Conservation (phyloP, 2,329 filamentous ascomycete species). For the Thermoascus crustaceus region DNA sequence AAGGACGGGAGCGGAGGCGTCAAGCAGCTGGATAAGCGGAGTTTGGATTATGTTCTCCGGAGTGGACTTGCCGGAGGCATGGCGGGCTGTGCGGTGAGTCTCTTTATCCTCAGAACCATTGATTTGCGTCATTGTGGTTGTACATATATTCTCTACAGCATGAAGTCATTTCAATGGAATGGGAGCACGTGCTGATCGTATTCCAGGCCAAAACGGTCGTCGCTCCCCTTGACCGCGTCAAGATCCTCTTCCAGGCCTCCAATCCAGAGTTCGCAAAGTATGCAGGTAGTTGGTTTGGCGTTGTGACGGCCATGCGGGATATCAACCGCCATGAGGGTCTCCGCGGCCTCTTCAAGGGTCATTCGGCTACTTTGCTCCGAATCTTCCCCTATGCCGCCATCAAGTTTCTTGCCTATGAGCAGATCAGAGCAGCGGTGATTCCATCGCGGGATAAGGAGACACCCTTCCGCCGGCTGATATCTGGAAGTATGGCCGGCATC, state of each 20-base stretch:
- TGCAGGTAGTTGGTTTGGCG: slow-evolving; percentile 76
- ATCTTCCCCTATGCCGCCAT: slow-evolving; percentile 98
- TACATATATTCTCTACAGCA: no score
- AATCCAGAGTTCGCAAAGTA: slow-evolving; percentile 94
- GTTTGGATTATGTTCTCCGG: slow-evolving; percentile 72
- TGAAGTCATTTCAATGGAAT: no score
- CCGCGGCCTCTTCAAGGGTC: slow-evolving; percentile 77
- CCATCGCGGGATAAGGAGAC: slow-evolving; percentile 67
- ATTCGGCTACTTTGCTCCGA: slow-evolving; percentile 85
- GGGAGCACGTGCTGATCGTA: slow-evolving; percentile 8
- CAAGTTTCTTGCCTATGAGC: slow-evolving; percentile 97
- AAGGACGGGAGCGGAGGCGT: slow-evolving; percentile 10
- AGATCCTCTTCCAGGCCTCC: slow-evolving; percentile 94
- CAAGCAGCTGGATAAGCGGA: slow-evolving; percentile 57
- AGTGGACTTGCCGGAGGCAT: slow-evolving; percentile 81
- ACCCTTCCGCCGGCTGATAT: slow-evolving; percentile 54
- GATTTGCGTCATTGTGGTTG: slow-evolving; percentile 1
- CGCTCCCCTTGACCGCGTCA: slow-evolving; percentile 91
- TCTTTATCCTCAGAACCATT: neutral
- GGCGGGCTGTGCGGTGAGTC: slow-evolving; percentile 80
- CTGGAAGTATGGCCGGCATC: slow-evolving; percentile 53
- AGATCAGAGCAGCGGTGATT: slow-evolving; percentile 77
- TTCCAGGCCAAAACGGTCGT: slow-evolving; percentile 85
- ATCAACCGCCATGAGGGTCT: slow-evolving; percentile 71
- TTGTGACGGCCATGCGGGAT: slow-evolving; percentile 71